Percentiles rank a stretch among this genome's conserved stretches.
Evolutionary conservation across 1,284 basidiomycete species (phyloP).

Genomic region (Naganishia sp.): DNA sequence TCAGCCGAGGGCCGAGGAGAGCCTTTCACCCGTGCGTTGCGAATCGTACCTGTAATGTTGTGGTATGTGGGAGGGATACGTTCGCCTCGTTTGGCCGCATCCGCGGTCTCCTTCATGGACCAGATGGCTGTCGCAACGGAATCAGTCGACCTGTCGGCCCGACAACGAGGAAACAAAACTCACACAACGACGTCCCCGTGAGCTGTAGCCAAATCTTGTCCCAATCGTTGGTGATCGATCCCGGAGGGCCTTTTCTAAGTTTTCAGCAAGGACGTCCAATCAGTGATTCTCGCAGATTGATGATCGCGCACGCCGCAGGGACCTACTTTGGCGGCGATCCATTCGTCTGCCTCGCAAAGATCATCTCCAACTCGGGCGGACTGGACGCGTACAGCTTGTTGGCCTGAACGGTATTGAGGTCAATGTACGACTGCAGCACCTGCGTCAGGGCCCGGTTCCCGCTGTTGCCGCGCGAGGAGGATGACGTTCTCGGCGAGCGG

Average conservation of each 20-base stretch:
- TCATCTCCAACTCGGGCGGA: conserved; percentile 55
- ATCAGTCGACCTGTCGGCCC: background rate
- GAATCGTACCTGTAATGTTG: conserved; percentile 60
- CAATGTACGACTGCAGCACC: conserved; percentile 48
- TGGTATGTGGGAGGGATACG: conserved; percentile 52
- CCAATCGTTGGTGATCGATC: conserved; percentile 82
- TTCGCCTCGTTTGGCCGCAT: conserved; percentile 50
- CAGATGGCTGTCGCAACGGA: conserved; percentile 44
- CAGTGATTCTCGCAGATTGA: conserved; percentile 60
- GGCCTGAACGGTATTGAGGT: conserved; percentile 51
- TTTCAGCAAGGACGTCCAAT: conserved; percentile 69
- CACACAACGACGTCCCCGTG: conserved; percentile 84
- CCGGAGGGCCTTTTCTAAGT: conserved; percentile 75
- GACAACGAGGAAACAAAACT: background rate
- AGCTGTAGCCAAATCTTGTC: conserved; percentile 90
- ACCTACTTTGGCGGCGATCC: conserved; percentile 53
- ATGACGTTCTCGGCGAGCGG: background rate
- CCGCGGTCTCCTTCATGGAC: conserved; percentile 55
- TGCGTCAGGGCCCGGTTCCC: conserved; percentile 37
- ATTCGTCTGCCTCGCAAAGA: conserved; percentile 52
- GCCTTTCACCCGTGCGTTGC: too few relatives aligned
- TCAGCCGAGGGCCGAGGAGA: conserved; percentile 50
- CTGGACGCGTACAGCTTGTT: conserved; percentile 54
- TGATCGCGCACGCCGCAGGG: conserved; percentile 64
- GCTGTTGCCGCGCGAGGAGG: conserved; percentile 8